Base-by-base conservation (phyloP, 257 asterid genomes). In the Primulina huaijiensis region DNA sequence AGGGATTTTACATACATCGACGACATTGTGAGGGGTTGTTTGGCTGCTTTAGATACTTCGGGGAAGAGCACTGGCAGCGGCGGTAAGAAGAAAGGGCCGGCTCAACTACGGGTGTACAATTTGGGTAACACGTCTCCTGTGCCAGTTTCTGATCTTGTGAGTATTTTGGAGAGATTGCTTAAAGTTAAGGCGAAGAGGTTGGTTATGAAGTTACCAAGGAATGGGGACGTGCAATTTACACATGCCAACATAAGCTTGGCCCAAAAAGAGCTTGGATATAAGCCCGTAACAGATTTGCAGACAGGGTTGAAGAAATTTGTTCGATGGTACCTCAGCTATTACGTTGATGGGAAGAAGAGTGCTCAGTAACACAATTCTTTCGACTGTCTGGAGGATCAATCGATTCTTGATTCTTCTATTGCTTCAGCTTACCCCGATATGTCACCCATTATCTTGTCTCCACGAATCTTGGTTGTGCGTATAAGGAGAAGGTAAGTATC, bases 31-130 rank as follows among this genome's bases (percentile, higher is more conserved):
- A 84, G 80, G 84, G 92, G 92, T 23, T 84, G 88, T 75, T 75
- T 86, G 70, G 88, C 59, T 14, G 85, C 90, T 0, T 72, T 87
- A 76, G 92, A 87, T 72, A 87, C 92, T 0, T 83, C 87, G 0
- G 82, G 79, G 79, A 84, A 84, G 79, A 87, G 92, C 20, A 87
- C 90, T 0, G 92, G 88, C 0, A 87, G 84, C 19, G 92, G 90
- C 34, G 92, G 90, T 11, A 84, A 87, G 82, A 87, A 87, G 78
- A 87, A 74, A 40, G 88, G 88, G 19, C 75, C 85, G 0, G 92
- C 92, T 53, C 92, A 84, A 58, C 64, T 84, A 59, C 75, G 89
- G 1, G 81, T 84, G 20, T 86, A 67, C 53, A 84, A 86, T 71
- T 62, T 86, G 65, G 89, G 89, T 10, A 86, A 84, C 73, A 86